Conservation (phyloP, 2,329 filamentous ascomycete species). For the Exophiala oligosperma region DNA sequence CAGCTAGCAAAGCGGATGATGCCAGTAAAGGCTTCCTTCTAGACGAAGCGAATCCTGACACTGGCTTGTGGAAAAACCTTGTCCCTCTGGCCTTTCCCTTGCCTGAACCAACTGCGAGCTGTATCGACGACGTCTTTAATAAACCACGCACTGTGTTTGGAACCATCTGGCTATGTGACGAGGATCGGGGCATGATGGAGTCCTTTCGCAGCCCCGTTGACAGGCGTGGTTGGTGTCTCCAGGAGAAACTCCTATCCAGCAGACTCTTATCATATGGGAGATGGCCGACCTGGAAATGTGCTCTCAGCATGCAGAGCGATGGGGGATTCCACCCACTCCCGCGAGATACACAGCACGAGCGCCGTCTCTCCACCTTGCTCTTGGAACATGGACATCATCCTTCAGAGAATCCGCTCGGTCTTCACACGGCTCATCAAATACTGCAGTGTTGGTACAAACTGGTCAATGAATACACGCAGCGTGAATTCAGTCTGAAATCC, state of each 20-base stretch:
- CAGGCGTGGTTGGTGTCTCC: background rate
- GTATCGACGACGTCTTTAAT: slow-evolving; percentile 1
- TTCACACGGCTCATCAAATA: background rate
- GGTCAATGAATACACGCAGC: background rate
- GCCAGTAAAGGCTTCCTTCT: too few relatives aligned
- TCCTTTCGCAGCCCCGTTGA: background rate
- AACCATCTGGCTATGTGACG: background rate
- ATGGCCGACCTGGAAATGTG: background rate
- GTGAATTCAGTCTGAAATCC: background rate
- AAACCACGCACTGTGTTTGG: background rate
- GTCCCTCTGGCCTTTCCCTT: background rate
- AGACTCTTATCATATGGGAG: background rate
- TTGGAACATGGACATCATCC: background rate
- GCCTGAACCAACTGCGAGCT: slow-evolving; percentile 8
- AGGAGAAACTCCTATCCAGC: background rate
- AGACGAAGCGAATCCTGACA: too few relatives aligned
- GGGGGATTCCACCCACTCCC: background rate
- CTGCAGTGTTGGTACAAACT: background rate
- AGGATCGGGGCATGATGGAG: too few relatives aligned
- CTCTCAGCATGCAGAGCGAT: background rate
- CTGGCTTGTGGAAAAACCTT: too few relatives aligned
- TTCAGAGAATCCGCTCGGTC: background rate
- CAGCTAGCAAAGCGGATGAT: slow-evolving; percentile 16
- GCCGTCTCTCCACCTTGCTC: background rate
- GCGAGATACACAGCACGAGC: background rate